Conservation (phyloP, 352 stramenopile species). For the Phytopythium ostracodes region DNA sequence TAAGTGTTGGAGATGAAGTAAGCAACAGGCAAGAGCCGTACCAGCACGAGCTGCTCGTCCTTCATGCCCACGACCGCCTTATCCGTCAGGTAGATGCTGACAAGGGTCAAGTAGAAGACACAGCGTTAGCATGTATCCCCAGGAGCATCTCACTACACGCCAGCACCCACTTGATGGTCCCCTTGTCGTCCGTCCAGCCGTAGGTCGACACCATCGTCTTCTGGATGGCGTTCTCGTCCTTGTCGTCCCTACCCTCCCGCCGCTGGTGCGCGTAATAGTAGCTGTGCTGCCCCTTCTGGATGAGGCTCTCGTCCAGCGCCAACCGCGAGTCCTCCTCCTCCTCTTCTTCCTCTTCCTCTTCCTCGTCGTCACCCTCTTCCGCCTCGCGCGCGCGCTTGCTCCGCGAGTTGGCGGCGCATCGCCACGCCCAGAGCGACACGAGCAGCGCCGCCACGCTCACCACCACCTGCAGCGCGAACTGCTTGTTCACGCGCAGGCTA, state of each 20-base stretch:
- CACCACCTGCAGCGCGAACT: conserved; percentile 34
- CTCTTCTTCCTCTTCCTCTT: conserved; percentile 9
- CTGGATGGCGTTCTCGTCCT: conserved; percentile 19
- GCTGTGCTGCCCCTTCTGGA: conserved; percentile 73
- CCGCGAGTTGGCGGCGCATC: conserved; percentile 29
- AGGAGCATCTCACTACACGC: background rate
- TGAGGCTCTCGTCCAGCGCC: conserved; percentile 54
- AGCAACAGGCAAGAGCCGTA: conserved; percentile 19
- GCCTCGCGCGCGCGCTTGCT: conserved; percentile 25
- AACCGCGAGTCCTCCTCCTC: conserved; percentile 24
- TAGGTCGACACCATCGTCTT: conserved; percentile 73
- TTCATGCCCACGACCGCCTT: conserved; percentile 43
- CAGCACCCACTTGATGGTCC: conserved; percentile 46
- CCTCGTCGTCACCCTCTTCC: conserved; percentile 8
- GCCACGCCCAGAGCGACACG: conserved; percentile 32
- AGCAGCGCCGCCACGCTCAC: conserved; percentile 29
- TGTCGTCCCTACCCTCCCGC: conserved; percentile 17
- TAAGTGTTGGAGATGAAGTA: background rate
- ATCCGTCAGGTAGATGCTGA: conserved; percentile 82
- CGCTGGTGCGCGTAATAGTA: conserved; percentile 82
- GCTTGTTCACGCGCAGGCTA: conserved; percentile 54
- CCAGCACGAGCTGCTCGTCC: conserved; percentile 59
- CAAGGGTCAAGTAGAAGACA: conserved; percentile 5
- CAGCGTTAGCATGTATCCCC: background rate
- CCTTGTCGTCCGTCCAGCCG: conserved; percentile 74